Evolutionary conservation across 2,329 filamentous ascomycete species (phyloP), one percentile per base, ranked within the genome.

Genomic region (Cryphonectria naterciae): DNA sequence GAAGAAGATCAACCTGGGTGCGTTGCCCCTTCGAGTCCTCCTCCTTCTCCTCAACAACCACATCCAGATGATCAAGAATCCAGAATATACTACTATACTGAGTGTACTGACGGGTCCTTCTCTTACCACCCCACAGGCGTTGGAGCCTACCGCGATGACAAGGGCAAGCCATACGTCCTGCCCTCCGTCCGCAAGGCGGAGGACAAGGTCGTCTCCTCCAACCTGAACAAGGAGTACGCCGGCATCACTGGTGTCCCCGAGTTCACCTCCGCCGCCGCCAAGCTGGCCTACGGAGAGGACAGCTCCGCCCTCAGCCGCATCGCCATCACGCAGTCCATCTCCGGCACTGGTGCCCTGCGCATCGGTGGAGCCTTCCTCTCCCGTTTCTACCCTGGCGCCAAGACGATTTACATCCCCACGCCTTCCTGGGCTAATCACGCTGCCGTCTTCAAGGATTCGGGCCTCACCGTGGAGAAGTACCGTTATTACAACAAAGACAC

Each of bases 401-500:
- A 98, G 91, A 93, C 92, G 82, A 94, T 99, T 85, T 98, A 97
- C 87, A 94, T 99, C 81, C 96, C 96, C 73, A 95, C 87, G 70
- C 96, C 96, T 67, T 97, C 94, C 77, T 99, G 96, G 96, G 96
- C 95, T 78, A 98, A 99, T 89, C 96, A 99, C 88, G 93, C 90
- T 81, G 95, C 95, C 75, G 93, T 99, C 82, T 98, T 99, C 90
- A 91, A 89, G 84, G 95, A 98, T 83, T 92, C 93, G 43, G 94
- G 95, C 70, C 89, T 99, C 75, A 88, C 93, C 83, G 94, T 98
- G 74, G 91, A 95, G 85, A 94, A 95, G 85, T 99, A 99, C 89
- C 89, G 93, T 78, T 99, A 99, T 91, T 99, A 98, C 88, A 93
- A 98, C 90, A 97, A 97, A 88, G 91, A 97, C 81, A 98, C 95